phyloP scores from a whole-genome alignment of 768 basidiomycete genomes.

The Candolleomyces eurysporus region DNA sequence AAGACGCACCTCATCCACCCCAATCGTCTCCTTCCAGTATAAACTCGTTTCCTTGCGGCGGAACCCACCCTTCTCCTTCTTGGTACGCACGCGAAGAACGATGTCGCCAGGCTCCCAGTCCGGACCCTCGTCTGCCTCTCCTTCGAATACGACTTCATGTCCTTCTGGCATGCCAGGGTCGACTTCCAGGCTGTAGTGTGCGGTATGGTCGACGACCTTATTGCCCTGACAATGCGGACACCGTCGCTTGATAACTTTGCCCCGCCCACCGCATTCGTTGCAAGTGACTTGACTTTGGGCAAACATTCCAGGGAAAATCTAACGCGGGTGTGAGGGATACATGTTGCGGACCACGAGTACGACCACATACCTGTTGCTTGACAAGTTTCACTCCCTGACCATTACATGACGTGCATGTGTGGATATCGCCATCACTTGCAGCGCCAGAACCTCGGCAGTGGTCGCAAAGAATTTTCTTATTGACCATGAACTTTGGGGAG shows the following conservation, averaged over 20 bases:
- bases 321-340: not conserved
- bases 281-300: slow-evolving; percentile 84
- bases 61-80: slow-evolving; percentile 77
- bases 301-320: slow-evolving; percentile 95
- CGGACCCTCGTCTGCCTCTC: slow-evolving; percentile 94
- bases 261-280: slow-evolving; percentile 82
- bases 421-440: slow-evolving; percentile 83
- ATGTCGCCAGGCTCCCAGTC: slow-evolving; percentile 98
- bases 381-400: slow-evolving; percentile 84
- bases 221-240: slow-evolving; percentile 83
- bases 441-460: slow-evolving; percentile 97
- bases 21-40: slow-evolving; percentile 90
- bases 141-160: slow-evolving; percentile 89
- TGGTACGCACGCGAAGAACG: slow-evolving; percentile 78
- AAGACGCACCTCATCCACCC: slow-evolving; percentile 76
- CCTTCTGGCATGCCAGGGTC: slow-evolving; percentile 90
- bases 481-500: slow-evolving; percentile 76
- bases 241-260: slow-evolving; percentile 68
- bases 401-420: slow-evolving; percentile 79
- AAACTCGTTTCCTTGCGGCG: slow-evolving; percentile 86
- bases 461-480: slow-evolving; percentile 91
- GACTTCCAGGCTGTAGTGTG: slow-evolving; percentile 83
- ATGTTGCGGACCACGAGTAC: not conserved
- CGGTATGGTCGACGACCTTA: slow-evolving; percentile 80
- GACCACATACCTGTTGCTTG: slow-evolving; percentile 66